These are phyloP conservation scores for Bacterosira constricta DNA, from an alignment of 108 stramenopile species.

Conservation along the genomic window DNA sequence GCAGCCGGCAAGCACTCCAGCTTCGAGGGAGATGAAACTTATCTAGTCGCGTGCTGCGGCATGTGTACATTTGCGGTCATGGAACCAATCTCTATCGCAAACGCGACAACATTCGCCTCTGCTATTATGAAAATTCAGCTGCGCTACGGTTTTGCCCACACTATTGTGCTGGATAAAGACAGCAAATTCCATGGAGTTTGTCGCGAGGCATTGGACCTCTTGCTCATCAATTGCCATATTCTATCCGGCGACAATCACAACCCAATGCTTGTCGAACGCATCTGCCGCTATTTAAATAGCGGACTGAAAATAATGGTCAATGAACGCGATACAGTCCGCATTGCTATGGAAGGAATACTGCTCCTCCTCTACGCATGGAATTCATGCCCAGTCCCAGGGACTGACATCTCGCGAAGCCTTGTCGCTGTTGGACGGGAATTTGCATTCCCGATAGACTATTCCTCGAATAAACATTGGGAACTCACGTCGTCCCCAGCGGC, in stretches of 20 bases:
- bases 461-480: not conserved
- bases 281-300: not conserved
- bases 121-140: constrained; percentile 2
- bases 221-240: not conserved
- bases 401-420: constrained; percentile 4
- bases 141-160: not conserved
- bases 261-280: not conserved
- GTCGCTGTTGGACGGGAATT: constrained; percentile 23
- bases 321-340: not conserved
- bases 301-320: not conserved
- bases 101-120: not conserved
- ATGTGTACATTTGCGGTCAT: not conserved
- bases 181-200: not conserved
- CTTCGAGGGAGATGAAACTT: not conserved
- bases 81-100: not conserved
- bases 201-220: not conserved
- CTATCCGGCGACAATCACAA: not conserved
- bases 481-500: not conserved
- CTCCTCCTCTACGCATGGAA: constrained; percentile 29
- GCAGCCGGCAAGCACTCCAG: not conserved
- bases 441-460: constrained; percentile 21
- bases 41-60: not conserved
- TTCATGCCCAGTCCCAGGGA: constrained; percentile 14
- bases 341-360: not conserved
- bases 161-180: not conserved